Conservation (phyloP, 192 early-diverging fungal genomes). For the Entomortierella beljakovae region DNA sequence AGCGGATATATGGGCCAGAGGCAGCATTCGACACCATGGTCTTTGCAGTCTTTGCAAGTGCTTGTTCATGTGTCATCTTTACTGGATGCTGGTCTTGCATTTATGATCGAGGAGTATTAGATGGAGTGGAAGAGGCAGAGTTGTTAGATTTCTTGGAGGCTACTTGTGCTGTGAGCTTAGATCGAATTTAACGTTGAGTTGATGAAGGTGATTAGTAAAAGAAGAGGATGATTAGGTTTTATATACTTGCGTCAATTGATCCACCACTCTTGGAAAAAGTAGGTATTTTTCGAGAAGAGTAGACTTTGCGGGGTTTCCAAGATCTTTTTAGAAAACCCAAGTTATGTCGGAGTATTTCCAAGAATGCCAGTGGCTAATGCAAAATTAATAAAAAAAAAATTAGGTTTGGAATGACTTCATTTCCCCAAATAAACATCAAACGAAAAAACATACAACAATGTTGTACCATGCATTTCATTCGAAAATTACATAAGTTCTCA, state of each 20-base stretch:
- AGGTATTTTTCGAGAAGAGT: not conserved
- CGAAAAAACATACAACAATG: no score
- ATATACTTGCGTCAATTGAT: no score
- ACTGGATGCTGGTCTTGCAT: conserved; percentile 22
- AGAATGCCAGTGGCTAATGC: no score
- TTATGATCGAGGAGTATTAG: conserved; percentile 27
- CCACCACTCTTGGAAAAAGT: not conserved
- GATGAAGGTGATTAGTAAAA: not conserved
- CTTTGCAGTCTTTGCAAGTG: conserved; percentile 6
- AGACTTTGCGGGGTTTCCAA: not conserved
- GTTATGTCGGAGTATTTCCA: no score
- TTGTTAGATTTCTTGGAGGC: not conserved
- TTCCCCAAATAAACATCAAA: no score
- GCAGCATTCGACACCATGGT: conserved; percentile 25
- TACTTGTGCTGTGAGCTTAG: not conserved
- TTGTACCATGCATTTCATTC: no score
- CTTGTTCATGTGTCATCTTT: conserved; percentile 34
- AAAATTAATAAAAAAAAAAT: no score
- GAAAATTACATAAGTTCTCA: no score
- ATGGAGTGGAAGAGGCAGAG: conserved; percentile 25
- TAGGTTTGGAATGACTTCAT: no score
- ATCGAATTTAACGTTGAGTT: not conserved
- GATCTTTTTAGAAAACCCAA: no score
- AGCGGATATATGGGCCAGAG: conserved; percentile 30
- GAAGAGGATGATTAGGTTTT: not conserved